A percentile compares a stretch with the other conserved stretches of the same genome.
Conservation (phyloP, 2,329 filamentous ascomycete genomes). For the Talaromyces marneffei region DNA sequence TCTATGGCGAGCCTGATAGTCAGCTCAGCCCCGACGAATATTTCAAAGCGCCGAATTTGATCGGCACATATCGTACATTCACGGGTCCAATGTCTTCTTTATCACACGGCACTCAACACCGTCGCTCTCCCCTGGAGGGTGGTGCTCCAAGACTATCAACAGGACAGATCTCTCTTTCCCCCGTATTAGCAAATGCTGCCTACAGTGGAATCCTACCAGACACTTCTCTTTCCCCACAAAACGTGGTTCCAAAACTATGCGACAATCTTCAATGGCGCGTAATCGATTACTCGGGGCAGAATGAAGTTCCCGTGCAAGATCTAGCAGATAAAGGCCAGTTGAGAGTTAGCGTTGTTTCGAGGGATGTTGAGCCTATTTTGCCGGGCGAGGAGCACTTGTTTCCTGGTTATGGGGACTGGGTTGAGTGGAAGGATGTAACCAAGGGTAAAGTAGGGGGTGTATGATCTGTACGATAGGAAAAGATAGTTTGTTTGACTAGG, state of each 20-base stretch:
- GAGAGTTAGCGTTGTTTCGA: constrained; percentile 14
- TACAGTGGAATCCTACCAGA: constrained; percentile 12
- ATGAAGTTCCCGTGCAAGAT: constrained; percentile 17
- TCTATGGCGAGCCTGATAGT: constrained; percentile 49
- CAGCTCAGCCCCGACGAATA: constrained; percentile 38
- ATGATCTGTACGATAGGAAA: neutral
- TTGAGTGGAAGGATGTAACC: constrained; percentile 9
- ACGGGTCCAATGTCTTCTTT: constrained; percentile 13
- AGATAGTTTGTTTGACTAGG: neutral
- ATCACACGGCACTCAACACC: neutral
- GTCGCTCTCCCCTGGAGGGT: neutral
- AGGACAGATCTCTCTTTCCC: constrained; percentile 18
- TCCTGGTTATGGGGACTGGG: constrained; percentile 22
- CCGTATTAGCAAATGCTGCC: constrained; percentile 16
- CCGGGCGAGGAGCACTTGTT: constrained; percentile 14
- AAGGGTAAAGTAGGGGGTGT: constrained; percentile 12
- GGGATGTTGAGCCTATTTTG: constrained; percentile 18
- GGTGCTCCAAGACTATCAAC: neutral
- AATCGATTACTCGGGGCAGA: constrained; percentile 5
- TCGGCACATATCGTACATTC: constrained; percentile 58
- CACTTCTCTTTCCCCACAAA: constrained; percentile 8
- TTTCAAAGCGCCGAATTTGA: constrained; percentile 47
- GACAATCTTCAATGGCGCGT: constrained; percentile 21
- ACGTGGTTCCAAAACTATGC: constrained; percentile 17
- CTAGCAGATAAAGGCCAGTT: constrained; percentile 15